phyloP scores from a whole-genome alignment of 495 filamentous ascomycete species.

The Penicillium coprophilum region DNA sequence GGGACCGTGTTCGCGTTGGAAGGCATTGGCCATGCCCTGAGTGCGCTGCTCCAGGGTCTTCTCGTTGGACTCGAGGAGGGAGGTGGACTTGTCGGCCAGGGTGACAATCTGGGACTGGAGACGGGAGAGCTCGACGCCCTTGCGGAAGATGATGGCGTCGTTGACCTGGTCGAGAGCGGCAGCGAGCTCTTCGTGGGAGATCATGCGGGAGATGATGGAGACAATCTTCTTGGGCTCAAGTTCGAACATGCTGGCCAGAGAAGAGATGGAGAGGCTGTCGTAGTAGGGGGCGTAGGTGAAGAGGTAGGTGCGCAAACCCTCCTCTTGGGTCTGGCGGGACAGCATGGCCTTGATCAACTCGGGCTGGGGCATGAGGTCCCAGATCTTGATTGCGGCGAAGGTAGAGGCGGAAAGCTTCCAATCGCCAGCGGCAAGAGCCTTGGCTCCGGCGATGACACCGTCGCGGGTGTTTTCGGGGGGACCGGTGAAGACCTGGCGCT shows the following conservation, averaged over 20 bases:
- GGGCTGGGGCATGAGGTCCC: constrained; percentile 88
- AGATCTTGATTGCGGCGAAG: constrained; percentile 97
- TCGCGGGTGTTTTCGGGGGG: constrained; percentile 98
- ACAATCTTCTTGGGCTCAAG: constrained; percentile 81
- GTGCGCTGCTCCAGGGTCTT: constrained; percentile 94
- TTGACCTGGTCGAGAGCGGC: constrained; percentile 98
- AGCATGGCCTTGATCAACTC: constrained; percentile 96
- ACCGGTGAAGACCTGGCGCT: constrained; percentile 97
- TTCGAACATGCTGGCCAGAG: constrained; percentile 93
- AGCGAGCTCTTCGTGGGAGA: constrained; percentile 95
- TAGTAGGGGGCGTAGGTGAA: constrained; percentile 99
- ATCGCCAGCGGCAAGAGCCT: constrained; percentile 91
- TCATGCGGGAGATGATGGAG: constrained; percentile 98
- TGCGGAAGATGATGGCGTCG: constrained; percentile 96
- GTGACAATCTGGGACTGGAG: constrained; percentile 94
- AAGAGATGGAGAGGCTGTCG: constrained; percentile 85
- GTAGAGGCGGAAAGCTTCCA: constrained; percentile 95
- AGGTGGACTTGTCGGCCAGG: constrained; percentile 91
- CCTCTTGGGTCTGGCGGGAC: constrained; percentile 95
- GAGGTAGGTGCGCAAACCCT: constrained; percentile 95
- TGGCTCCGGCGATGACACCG: constrained; percentile 98
- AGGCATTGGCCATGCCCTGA: constrained; percentile 91
- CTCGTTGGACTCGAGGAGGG: constrained; percentile 95
- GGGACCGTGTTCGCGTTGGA: constrained; percentile 80
- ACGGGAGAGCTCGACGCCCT: constrained; percentile 95